Conservation (phyloP, 2,329 filamentous ascomycete species). For the Colletotrichum godetiae region DNA sequence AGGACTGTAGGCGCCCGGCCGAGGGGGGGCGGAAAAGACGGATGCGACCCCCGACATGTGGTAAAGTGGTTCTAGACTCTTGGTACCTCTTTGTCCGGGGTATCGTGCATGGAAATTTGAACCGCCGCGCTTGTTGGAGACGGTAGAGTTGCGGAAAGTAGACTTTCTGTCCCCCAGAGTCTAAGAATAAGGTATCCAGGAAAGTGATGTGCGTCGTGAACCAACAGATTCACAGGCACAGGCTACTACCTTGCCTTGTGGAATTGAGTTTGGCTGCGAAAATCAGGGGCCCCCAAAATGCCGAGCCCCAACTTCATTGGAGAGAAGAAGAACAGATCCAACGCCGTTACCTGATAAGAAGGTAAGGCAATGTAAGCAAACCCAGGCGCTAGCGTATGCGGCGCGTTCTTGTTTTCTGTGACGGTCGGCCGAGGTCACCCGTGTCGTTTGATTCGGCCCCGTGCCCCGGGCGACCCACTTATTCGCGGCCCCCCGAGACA, state of each 20-base stretch:
- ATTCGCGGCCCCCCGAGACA: constrained; percentile 11
- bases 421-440: constrained; percentile 5
- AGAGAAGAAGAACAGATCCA: neutral
- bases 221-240: neutral
- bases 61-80: neutral
- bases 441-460: constrained; percentile 23
- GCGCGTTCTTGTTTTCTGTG: neutral
- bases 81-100: neutral
- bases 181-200: neutral
- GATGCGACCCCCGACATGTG: neutral
- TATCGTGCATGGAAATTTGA: neutral
- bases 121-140: neutral
- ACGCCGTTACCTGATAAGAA: too few species aligned
- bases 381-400: neutral
- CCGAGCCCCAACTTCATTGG: constrained; percentile 17
- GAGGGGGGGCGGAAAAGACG: neutral
- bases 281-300: constrained; percentile 1
- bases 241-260: too few species aligned
- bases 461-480: constrained; percentile 9
- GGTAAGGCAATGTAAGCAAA: too few species aligned
- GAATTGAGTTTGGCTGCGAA: neutral
- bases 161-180: neutral
- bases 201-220: neutral
- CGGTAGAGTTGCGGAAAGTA: neutral
- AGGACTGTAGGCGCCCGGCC: neutral